These are phyloP conservation scores for Coprinellus micaceus DNA, from an alignment of 768 basidiomycete genomes.

Conservation along the genomic window DNA sequence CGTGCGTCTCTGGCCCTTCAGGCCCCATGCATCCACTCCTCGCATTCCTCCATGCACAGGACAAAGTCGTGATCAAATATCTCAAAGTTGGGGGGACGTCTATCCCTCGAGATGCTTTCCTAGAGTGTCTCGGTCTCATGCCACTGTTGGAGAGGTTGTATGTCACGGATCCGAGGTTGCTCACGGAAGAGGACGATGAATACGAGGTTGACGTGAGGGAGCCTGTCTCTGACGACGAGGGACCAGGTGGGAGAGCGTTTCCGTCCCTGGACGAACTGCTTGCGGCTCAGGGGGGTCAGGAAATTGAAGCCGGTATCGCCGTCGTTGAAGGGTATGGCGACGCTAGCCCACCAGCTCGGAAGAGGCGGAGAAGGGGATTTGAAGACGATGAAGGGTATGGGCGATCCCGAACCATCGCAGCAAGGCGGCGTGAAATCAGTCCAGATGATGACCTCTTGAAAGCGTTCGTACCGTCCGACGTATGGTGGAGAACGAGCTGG, in stretches of 20 bases:
- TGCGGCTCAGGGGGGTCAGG: no score
- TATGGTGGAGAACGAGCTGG: not conserved
- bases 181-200: not conserved
- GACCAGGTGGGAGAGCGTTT: no score
- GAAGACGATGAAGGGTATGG: not conserved
- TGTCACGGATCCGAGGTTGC: not conserved
- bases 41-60: not conserved
- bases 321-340: no score
- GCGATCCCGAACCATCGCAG: no score
- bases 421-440: not conserved
- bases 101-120: not conserved
- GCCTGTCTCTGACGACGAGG: no score
- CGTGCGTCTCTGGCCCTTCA: no score
- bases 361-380: not conserved
- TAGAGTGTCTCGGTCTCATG: not conserved
- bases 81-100: not conserved
- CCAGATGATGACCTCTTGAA: not conserved
- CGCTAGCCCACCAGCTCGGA: no score
- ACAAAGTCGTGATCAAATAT: not conserved
- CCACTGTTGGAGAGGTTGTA: not conserved
- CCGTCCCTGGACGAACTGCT: no score
- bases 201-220: no score
- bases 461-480: not conserved
- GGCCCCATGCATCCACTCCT: not conserved
- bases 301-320: no score